Evolutionary conservation across 2,329 filamentous ascomycete species (phyloP), one percentile per base, ranked within the genome.

Genomic region (Ophiostoma himal-ulmi): DNA sequence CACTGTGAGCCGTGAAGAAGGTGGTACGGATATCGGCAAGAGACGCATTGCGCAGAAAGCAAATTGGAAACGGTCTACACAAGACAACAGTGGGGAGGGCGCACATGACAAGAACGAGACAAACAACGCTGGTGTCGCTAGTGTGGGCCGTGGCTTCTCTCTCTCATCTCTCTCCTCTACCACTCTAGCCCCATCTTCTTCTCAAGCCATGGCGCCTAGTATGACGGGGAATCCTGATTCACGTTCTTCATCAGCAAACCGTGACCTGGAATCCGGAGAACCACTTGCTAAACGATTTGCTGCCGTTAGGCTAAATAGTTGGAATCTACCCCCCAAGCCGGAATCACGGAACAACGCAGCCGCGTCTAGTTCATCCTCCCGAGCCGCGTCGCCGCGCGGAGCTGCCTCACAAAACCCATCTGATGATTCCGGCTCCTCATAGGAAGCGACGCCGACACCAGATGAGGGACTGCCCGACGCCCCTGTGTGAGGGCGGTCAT

Each of bases 251-350:
- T 75, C 75, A 44, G 78, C 79, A 72, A 48, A 73, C 54, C 60
- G 60, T 64, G 60, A 64, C 60, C 34, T 64, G 14, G 74, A 76
- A 69, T 79, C 80, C 74, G 83, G 81, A 78, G 83, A 85, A 81
- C 84, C 83, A 74, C 84, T 88, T 83, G 84, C 86, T 87, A 88
- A 88, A 82, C 83, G 85, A 81, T 84, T 88, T 86, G 85, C 85
- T 84, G 84, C 85, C 81, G 85, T 88, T 84, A 88, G 86, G 84
- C 83, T 86, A 80, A 86, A 84, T 77, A 82, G 64, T 34, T 64
- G 60, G 60, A 39, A 60, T 44, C 57, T 48, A 30, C 54, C 68
- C 68, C 60, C 60, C 6, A 36, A 37, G 20, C 6, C 34, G 60
- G 34, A 37, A 14, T 13, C 60, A 37, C 7, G 57, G 30, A 26